These are phyloP conservation scores for Termitomyces sp. DNA, from an alignment of 768 basidiomycete species.

Conservation along the genomic window DNA sequence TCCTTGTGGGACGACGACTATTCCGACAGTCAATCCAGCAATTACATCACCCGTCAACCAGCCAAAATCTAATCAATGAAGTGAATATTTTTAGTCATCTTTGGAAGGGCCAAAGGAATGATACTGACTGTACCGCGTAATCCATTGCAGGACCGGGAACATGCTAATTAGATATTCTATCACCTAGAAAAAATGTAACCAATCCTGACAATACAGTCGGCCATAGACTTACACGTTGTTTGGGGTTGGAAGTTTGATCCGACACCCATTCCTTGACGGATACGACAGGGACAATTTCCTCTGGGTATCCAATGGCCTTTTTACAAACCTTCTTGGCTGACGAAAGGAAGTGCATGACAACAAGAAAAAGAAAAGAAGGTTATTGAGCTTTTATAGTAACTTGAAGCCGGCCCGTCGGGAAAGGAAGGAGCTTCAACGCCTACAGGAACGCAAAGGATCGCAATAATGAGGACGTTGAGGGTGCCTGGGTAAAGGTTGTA, in stretches of 20 bases:
- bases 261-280: slow-evolving; percentile 52
- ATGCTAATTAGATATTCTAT: slow-evolving; percentile 61
- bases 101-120: neutral
- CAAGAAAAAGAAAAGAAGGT: neutral
- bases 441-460: neutral
- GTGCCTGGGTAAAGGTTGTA: neutral
- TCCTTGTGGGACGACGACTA: slow-evolving; percentile 91
- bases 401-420: too few relatives aligned
- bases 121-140: slow-evolving; percentile 74
- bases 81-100: neutral
- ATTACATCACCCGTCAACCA: slow-evolving; percentile 87
- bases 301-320: slow-evolving; percentile 53
- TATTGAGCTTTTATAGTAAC: slow-evolving; percentile 1
- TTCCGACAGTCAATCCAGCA: slow-evolving; percentile 89
- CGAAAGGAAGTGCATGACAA: slow-evolving; percentile 15
- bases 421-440: neutral
- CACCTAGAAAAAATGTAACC: slow-evolving; percentile 32
- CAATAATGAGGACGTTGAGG: neutral
- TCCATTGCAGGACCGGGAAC: slow-evolving; percentile 86
- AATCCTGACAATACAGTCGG: neutral
- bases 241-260: slow-evolving; percentile 37
- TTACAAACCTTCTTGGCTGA: slow-evolving; percentile 47
- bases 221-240: slow-evolving; percentile 35
- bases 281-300: slow-evolving; percentile 52
- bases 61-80: slow-evolving; percentile 45